Evolutionary conservation across 1,284 basidiomycete genomes (phyloP).

Genomic region (Butyriboletus appendiculatus): DNA sequence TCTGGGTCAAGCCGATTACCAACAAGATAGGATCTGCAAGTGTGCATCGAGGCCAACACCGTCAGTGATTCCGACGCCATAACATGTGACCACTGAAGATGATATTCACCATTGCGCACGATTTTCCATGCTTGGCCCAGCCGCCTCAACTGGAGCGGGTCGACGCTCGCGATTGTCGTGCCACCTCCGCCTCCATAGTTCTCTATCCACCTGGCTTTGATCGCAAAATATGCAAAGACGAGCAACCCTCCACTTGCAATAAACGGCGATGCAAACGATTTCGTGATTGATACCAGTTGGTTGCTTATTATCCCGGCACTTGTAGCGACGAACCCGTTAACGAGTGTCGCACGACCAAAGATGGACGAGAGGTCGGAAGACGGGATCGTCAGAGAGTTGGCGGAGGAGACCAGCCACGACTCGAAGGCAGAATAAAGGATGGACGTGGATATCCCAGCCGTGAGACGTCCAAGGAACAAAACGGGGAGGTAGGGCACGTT

Average conservation of each 20-base stretch:
- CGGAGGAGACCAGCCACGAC: slow-evolving; percentile 69
- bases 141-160: slow-evolving; percentile 54
- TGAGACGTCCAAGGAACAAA: slow-evolving; percentile 59
- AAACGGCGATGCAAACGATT: slow-evolving; percentile 62
- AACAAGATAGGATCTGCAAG: slow-evolving; percentile 55
- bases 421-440: slow-evolving; percentile 77
- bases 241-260: slow-evolving; percentile 60
- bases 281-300: slow-evolving; percentile 50
- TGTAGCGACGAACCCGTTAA: slow-evolving; percentile 72
- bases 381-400: slow-evolving; percentile 50
- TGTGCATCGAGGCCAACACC: not conserved
- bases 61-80: not conserved
- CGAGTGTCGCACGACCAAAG: slow-evolving; percentile 67
- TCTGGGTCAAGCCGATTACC: slow-evolving; percentile 72
- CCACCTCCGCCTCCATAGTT: slow-evolving; percentile 59
- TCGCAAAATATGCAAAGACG: slow-evolving; percentile 54
- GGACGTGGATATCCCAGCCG: slow-evolving; percentile 70
- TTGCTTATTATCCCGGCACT: slow-evolving; percentile 66
- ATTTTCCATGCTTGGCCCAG: slow-evolving; percentile 58
- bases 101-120: slow-evolving; percentile 50
- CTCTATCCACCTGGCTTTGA: slow-evolving; percentile 61
- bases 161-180: slow-evolving; percentile 27
- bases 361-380: slow-evolving; percentile 65
- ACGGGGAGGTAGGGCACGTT: slow-evolving; percentile 56
- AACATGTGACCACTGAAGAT: not conserved